Conservation (phyloP, 345 rosid genomes). For the Arabis hirsuta region DNA sequence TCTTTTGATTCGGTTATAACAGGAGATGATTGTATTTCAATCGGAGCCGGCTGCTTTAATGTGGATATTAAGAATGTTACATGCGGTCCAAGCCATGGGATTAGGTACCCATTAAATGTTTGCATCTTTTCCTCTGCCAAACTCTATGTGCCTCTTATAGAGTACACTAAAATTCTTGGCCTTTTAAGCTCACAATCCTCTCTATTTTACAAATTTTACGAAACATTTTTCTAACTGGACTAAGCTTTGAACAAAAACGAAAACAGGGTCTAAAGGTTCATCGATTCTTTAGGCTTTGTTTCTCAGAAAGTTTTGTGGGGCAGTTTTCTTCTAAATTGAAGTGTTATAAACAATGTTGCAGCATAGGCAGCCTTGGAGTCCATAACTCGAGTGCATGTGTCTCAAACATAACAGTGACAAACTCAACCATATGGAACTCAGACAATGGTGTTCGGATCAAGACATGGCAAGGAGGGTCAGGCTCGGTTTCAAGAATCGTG, state of each 20-base stretch:
- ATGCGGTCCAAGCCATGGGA: constrained; percentile 96
- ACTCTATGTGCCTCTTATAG: constrained; percentile 26
- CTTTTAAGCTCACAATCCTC: constrained; percentile 1
- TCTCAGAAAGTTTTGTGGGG: background rate
- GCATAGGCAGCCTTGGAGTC: constrained; percentile 91
- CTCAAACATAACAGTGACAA: constrained; percentile 72
- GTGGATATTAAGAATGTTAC: constrained; percentile 78
- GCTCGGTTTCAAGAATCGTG: constrained; percentile 68
- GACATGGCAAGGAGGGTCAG: constrained; percentile 97
- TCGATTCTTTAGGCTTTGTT: constrained; percentile 13
- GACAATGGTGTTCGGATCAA: constrained; percentile 83
- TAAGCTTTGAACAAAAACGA: background rate
- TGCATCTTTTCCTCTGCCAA: constrained; percentile 28
- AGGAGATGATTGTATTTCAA: constrained; percentile 94
- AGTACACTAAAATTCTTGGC: constrained; percentile 7
- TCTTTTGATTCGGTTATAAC: background rate
- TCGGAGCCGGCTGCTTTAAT: constrained; percentile 75
- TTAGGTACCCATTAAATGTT: constrained; percentile 56
- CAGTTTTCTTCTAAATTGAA: background rate
- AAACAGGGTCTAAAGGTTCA: background rate
- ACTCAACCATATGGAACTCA: constrained; percentile 67
- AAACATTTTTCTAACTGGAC: background rate
- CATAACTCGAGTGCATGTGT: constrained; percentile 80
- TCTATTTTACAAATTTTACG: background rate
- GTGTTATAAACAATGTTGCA: constrained; percentile 43